A percentile compares a stretch with the other conserved stretches of the same genome.
phyloP scores from a whole-genome alignment of 164 flowering plant genomes.

The Umbilicus rupestris region DNA sequence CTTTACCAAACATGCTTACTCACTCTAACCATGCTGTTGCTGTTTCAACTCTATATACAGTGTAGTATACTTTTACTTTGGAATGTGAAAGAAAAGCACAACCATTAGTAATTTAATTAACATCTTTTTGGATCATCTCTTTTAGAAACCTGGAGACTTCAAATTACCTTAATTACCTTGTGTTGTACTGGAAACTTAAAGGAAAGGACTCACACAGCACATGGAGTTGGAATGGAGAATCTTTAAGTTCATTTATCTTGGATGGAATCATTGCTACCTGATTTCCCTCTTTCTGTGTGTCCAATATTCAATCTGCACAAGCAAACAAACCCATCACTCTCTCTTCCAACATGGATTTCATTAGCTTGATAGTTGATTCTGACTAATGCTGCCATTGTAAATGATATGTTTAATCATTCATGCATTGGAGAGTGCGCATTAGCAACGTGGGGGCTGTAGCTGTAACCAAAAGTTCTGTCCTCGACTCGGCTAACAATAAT shows the following conservation, averaged over 20 bases:
- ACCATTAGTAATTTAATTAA: too few relatives aligned
- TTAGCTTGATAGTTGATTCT: too few relatives aligned
- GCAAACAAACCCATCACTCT: background rate
- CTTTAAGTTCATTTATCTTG: background rate
- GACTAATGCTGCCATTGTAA: too few relatives aligned
- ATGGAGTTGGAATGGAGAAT: background rate
- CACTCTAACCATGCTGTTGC: background rate
- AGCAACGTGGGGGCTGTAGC: too few relatives aligned
- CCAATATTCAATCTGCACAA: background rate
- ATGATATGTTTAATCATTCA: too few relatives aligned
- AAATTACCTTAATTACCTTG: background rate
- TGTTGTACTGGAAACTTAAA: background rate
- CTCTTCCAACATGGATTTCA: too few relatives aligned
- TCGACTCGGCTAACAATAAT: too few relatives aligned
- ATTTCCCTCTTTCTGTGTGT: background rate
- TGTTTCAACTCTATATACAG: background rate
- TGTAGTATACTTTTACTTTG: too few relatives aligned
- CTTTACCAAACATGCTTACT: background rate
- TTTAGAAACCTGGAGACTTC: constrained; percentile 4
- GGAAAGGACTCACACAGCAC: background rate
- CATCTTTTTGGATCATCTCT: background rate
- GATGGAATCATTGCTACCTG: background rate
- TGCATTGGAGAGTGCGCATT: too few relatives aligned
- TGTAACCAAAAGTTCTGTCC: too few relatives aligned
- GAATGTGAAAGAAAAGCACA: too few relatives aligned